These are phyloP conservation scores for Ceratocystiopsis sp. DNA, from an alignment of 2,329 filamentous ascomycete species.

Conservation along the genomic window DNA sequence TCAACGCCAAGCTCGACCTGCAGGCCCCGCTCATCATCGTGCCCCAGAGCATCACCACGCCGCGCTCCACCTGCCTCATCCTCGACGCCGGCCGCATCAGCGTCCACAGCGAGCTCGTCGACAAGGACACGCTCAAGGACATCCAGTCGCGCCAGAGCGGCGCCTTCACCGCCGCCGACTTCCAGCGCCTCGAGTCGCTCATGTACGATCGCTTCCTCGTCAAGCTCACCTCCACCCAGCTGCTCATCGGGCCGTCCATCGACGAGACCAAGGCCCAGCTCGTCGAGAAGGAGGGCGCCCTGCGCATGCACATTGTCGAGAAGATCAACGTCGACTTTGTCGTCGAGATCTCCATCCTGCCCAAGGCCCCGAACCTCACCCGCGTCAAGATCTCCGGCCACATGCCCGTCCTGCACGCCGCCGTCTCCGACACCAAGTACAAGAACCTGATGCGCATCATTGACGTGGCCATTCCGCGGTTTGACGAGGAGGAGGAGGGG, in stretches of 20 bases:
- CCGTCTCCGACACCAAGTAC: constrained; percentile 88
- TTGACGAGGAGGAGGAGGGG: constrained; percentile 32
- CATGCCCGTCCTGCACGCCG: constrained; percentile 78
- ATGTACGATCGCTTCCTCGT: constrained; percentile 98
- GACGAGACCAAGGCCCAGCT: constrained; percentile 77
- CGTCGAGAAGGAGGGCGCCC: constrained; percentile 45
- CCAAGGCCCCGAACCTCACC: constrained; percentile 82
- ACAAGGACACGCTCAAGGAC: constrained; percentile 75
- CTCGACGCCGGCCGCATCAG: constrained; percentile 92
- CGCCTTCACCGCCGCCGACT: constrained; percentile 76
- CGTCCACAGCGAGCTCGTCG: constrained; percentile 83
- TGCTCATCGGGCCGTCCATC: constrained; percentile 86
- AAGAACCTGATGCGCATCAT: constrained; percentile 93
- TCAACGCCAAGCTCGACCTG: constrained; percentile 89
- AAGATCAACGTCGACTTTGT: constrained; percentile 95
- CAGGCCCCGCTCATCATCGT: constrained; percentile 94
- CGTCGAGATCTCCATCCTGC: constrained; percentile 92
- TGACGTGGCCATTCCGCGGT: constrained; percentile 82
- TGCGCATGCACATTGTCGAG: constrained; percentile 78
- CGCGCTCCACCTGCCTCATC: constrained; percentile 74
- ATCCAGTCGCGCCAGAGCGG: constrained; percentile 83
- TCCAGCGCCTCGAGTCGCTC: constrained; percentile 68
- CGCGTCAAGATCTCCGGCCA: constrained; percentile 85
- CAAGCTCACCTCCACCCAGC: constrained; percentile 84
- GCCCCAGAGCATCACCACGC: constrained; percentile 74